A percentile compares a stretch with the other conserved stretches of the same genome.
These are phyloP conservation scores for Santalum album DNA, from an alignment of 164 flowering plant species.

Conservation along the genomic window DNA sequence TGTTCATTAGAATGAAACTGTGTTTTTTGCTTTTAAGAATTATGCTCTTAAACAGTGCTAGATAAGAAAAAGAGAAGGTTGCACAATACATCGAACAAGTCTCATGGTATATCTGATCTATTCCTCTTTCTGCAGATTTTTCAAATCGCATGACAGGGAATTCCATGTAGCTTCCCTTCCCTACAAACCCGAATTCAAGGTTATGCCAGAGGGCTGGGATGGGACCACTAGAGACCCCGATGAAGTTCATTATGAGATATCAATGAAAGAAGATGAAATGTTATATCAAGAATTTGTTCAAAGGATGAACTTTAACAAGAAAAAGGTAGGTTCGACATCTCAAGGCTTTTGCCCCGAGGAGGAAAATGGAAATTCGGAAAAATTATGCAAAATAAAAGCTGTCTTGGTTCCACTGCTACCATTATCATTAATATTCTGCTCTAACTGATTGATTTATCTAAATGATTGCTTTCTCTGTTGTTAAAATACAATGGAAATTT, in stretches of 20 bases:
- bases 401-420: too few species aligned
- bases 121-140: slow-evolving; percentile 47
- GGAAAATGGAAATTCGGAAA: too few species aligned
- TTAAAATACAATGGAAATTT: too few species aligned
- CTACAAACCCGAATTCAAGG: slow-evolving; percentile 91
- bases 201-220: slow-evolving; percentile 99
- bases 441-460: too few species aligned
- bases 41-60: too few species aligned
- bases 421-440: too few species aligned
- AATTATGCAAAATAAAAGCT: too few species aligned
- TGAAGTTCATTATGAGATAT: slow-evolving; percentile 92
- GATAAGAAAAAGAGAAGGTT: too few species aligned
- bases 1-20: too few species aligned
- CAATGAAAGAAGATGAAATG: slow-evolving; percentile 81
- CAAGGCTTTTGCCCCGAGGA: not conserved
- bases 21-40: too few species aligned
- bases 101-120: not conserved
- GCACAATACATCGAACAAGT: too few species aligned
- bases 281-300: slow-evolving; percentile 76
- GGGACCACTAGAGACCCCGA: slow-evolving; percentile 82
- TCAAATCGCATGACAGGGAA: slow-evolving; percentile 73
- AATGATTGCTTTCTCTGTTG: not conserved
- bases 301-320: slow-evolving; percentile 75
- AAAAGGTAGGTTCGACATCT: slow-evolving; percentile 38
- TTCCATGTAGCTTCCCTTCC: slow-evolving; percentile 95